Base-by-base conservation (phyloP, 1,139 yeast species). In the Kodamaea fungicola region DNA sequence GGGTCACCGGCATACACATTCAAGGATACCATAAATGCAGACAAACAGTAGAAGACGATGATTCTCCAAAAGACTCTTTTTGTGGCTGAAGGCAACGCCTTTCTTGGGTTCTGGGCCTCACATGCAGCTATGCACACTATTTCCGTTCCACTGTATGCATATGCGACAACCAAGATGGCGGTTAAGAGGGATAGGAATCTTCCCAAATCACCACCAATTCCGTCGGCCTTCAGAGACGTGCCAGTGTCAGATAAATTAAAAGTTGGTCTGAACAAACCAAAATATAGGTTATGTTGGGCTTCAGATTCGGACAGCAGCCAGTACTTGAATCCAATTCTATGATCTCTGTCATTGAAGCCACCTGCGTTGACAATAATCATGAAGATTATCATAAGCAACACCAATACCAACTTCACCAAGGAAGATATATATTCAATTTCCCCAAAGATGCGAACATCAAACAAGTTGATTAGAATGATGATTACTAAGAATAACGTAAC, bases 81-180 rank as follows among this genome's bases (percentile, higher is more conserved):
- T 1, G 95, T 83, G 0, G 95, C 95, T 9, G 81, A 74, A 2
- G 95, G 95, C 21, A 87, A 66, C 0, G 94, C 80, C 44, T 76
- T 78, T 44, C 95, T 71, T 1, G 96, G 95, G 49, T 85, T 83
- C 43, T 83, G 71, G 8, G 92, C 86, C 57, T 88, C 96, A 54
- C 92, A 86, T 2, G 95, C 92, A 1, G 95, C 90, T 42, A 87
- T 78, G 47, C 85, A 82, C 21, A 87, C 94, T 43, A 83, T 79
- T 50, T 86, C 95, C 0, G 90, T 81, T 0, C 95, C 95, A 39
- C 83, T 77, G 51, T 81, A 86, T 0, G 94, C 82, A 52, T 82
- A 84, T 0, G 86, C 71, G 0, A 89, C 82, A 21, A 80, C 76
- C 37, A 80, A 63, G 1, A 80, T 62, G 0, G 92, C 87, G 1